Base-by-base conservation (phyloP, 163 green algal genomes). In the Coccomyxa subellipsoidea region DNA sequence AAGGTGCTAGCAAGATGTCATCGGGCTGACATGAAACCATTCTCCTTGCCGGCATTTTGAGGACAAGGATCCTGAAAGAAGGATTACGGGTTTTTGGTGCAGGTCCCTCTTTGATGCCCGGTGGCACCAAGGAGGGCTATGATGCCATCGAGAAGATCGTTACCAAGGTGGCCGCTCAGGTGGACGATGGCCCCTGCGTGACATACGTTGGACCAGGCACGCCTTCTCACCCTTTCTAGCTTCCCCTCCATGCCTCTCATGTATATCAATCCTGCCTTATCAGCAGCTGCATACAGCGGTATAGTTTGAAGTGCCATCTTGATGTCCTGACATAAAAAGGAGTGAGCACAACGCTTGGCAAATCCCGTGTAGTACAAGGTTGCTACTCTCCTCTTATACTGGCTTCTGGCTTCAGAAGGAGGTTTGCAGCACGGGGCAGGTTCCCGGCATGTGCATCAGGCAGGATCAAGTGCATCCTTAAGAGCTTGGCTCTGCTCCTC, bases 71-170 rank as follows among this genome's bases (percentile, higher is more conserved):
- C 23, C 5, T 59, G 47, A 59, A 18, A 59, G 47, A 27, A 8
- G 23, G 47, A n/a, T n/a, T n/a, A 12, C 4, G 47, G 47, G 47
- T 59, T 12, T 8, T 23, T 73, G 66, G 66, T 34, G 32, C 91
- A 95, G 95, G 94, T 36, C 97, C 97, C 12, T 95, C 94, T 29
- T 92, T 99, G 88, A 99, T 99, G 97, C 97, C 97, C 9, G 97
- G 97, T 38, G 96, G 97, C 82, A 92, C 89, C 35, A 40, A 83
- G 18, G 92, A 98, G 84, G 95, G 93, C 0, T 97, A 95, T 86
- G 79, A 85, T 18, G 82, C 91, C 87, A 95, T 99, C 78, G 82
- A 97, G 88, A 79, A 90, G 38, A 96, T 99, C 70, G 90, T 99
- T 38, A 89, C 93, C 75, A 98, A 98, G 90, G 94, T 98, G 47